These are phyloP conservation scores for Populus hybrid DNA, from an alignment of 441 rosid species.

Conservation along the genomic window DNA sequence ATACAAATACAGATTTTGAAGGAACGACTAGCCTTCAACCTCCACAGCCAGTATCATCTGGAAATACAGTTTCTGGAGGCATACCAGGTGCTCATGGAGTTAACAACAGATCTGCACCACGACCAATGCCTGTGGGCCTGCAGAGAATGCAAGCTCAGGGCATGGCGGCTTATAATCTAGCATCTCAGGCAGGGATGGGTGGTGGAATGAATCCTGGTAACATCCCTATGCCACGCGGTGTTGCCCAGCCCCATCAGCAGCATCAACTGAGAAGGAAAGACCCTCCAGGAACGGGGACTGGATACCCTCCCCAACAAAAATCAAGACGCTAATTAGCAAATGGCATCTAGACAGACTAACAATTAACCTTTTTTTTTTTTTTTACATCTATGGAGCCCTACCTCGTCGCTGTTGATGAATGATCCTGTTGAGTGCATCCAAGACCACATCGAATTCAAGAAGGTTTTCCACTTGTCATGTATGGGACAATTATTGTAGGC, in stretches of 20 bases:
- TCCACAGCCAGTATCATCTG: slow-evolving; percentile 65
- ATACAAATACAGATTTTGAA: slow-evolving; percentile 74
- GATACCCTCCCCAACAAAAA: slow-evolving; percentile 85
- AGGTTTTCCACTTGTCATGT: background rate
- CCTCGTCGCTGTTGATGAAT: background rate
- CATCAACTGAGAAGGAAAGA: slow-evolving; percentile 85
- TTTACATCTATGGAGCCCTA: background rate
- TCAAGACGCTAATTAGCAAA: slow-evolving; percentile 58
- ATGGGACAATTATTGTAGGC: background rate
- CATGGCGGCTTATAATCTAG: slow-evolving; percentile 60
- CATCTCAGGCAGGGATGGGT: slow-evolving; percentile 59
- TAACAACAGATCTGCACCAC: slow-evolving; percentile 62
- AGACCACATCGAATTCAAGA: background rate
- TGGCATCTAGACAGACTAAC: background rate
- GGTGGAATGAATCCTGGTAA: slow-evolving; percentile 75
- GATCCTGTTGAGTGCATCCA: background rate
- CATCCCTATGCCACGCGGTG: slow-evolving; percentile 70
- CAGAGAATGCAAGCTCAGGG: slow-evolving; percentile 79
- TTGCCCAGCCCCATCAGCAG: slow-evolving; percentile 64
- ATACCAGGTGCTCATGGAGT: slow-evolving; percentile 58
- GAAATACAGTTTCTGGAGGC: slow-evolving; percentile 50
- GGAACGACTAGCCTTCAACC: slow-evolving; percentile 88
- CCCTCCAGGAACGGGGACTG: slow-evolving; percentile 73
- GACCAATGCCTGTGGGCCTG: slow-evolving; percentile 71
- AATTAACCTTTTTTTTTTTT: background rate